phyloP scores from a whole-genome alignment of 2,329 filamentous ascomycete genomes.

The Tolypocladium ophioglossoides region DNA sequence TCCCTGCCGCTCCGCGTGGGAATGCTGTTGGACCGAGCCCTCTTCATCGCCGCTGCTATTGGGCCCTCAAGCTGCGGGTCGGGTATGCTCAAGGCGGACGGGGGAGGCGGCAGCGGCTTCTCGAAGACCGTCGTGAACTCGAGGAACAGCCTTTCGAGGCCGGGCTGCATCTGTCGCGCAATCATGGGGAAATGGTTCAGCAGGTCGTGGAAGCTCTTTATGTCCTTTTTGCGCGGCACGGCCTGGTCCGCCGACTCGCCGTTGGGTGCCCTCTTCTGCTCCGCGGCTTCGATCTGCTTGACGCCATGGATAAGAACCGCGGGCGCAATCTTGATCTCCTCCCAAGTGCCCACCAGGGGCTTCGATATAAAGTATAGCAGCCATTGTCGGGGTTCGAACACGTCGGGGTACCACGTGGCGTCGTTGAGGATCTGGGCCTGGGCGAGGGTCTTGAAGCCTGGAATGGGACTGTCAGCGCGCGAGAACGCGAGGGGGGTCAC shows the following conservation, averaged over 20 bases:
- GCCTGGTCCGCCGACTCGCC: slow-evolving; percentile 30
- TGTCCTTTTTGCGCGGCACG: slow-evolving; percentile 65
- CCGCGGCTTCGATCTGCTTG: slow-evolving; percentile 25
- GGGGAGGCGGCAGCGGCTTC: slow-evolving; percentile 70
- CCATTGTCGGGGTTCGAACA: slow-evolving; percentile 86
- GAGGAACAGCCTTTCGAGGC: slow-evolving; percentile 77
- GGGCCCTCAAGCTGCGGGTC: slow-evolving; percentile 48
- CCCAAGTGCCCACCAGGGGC: slow-evolving; percentile 75
- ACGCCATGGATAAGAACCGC: slow-evolving; percentile 46
- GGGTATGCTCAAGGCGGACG: slow-evolving; percentile 47
- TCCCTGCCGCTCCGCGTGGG: slow-evolving; percentile 21
- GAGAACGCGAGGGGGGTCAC: background rate
- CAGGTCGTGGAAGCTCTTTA: slow-evolving; percentile 82
- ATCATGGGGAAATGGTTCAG: slow-evolving; percentile 92
- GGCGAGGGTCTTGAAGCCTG: slow-evolving; percentile 83
- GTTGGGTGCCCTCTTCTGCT: slow-evolving; percentile 24
- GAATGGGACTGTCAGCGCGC: background rate
- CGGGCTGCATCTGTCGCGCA: slow-evolving; percentile 88
- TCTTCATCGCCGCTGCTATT: slow-evolving; percentile 43
- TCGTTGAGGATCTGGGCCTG: slow-evolving; percentile 83
- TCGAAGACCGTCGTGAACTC: slow-evolving; percentile 83
- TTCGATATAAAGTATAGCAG: slow-evolving; percentile 92
- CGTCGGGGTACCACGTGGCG: slow-evolving; percentile 77
- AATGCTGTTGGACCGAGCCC: slow-evolving; percentile 41
- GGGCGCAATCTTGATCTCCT: slow-evolving; percentile 60